phyloP scores from a whole-genome alignment of 331 rosid genomes.

The Malus hybrid region DNA sequence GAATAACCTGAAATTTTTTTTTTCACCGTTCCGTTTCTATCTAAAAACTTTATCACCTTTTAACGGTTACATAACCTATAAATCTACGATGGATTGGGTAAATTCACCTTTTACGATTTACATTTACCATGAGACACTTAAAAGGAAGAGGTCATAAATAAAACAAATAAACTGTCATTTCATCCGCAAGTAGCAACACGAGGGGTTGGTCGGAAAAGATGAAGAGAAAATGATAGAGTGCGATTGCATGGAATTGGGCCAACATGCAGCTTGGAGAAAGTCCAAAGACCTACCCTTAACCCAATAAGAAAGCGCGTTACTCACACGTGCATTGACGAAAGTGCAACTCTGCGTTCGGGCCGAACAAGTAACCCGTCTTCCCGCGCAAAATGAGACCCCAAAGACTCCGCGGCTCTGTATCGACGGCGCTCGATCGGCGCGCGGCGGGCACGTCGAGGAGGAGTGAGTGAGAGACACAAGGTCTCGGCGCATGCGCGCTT shows the following conservation, averaged over 20 bases:
- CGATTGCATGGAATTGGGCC: neutral
- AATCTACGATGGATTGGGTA: neutral
- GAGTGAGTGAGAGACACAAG: neutral
- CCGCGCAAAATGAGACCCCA: constrained; percentile 7
- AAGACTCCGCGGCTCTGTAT: neutral
- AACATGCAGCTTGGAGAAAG: neutral
- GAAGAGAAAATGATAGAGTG: neutral
- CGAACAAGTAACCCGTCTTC: neutral
- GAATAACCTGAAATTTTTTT: too few relatives aligned
- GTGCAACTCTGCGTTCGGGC: neutral
- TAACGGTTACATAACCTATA: too few relatives aligned
- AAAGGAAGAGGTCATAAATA: neutral
- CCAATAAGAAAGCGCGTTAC: neutral
- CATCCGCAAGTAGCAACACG: neutral
- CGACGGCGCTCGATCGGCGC: neutral
- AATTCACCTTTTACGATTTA: neutral
- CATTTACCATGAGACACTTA: neutral
- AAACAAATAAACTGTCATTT: neutral
- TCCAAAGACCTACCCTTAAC: neutral
- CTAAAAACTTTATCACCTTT: too few relatives aligned
- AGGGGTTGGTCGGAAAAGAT: neutral
- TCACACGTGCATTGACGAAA: neutral
- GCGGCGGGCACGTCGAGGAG: neutral
- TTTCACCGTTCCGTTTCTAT: too few relatives aligned
- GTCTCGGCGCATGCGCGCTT: constrained; percentile 22